These are phyloP conservation scores for Wickerhamomyces sp. DNA, from an alignment of 1,139 yeast species.

Conservation along the genomic window DNA sequence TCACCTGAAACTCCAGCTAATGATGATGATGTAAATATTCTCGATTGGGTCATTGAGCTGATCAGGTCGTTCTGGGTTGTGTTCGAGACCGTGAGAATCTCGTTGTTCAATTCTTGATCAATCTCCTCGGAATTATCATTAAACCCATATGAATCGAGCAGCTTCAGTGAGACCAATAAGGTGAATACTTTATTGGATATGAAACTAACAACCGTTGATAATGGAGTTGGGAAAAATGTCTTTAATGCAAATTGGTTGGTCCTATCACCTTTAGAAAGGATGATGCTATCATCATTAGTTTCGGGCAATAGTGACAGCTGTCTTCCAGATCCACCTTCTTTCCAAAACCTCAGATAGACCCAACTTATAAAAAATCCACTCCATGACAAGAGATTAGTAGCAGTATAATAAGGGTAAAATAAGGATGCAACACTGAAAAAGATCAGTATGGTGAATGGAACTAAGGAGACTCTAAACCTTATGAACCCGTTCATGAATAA, in stretches of 20 bases:
- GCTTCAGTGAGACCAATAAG: constrained; percentile 23
- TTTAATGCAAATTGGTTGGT: constrained; percentile 39
- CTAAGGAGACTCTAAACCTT: constrained; percentile 35
- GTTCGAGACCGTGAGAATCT: constrained; percentile 16
- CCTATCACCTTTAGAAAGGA: constrained; percentile 32
- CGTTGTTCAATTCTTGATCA: constrained; percentile 23
- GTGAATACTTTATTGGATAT: constrained; percentile 23
- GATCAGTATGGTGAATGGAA: constrained; percentile 34
- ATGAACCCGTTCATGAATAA: constrained; percentile 37
- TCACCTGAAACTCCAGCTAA: constrained; percentile 36
- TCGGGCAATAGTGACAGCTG: constrained; percentile 39
- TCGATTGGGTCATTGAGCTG: constrained; percentile 31
- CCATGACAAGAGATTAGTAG: constrained; percentile 10
- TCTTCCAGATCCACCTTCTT: constrained; percentile 40
- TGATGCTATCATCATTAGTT: background rate
- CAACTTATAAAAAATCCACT: constrained; percentile 34
- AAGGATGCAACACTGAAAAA: constrained; percentile 20
- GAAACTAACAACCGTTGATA: constrained; percentile 30
- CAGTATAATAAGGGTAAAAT: constrained; percentile 13
- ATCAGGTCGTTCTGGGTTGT: constrained; percentile 16
- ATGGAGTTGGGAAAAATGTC: constrained; percentile 43
- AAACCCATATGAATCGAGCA: constrained; percentile 31
- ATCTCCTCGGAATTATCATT: constrained; percentile 24
- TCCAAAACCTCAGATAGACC: constrained; percentile 38
- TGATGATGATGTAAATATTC: constrained; percentile 39